These are phyloP conservation scores for Wickerhamiella lipophila DNA, from an alignment of 805 yeast genomes.

Conservation along the genomic window DNA sequence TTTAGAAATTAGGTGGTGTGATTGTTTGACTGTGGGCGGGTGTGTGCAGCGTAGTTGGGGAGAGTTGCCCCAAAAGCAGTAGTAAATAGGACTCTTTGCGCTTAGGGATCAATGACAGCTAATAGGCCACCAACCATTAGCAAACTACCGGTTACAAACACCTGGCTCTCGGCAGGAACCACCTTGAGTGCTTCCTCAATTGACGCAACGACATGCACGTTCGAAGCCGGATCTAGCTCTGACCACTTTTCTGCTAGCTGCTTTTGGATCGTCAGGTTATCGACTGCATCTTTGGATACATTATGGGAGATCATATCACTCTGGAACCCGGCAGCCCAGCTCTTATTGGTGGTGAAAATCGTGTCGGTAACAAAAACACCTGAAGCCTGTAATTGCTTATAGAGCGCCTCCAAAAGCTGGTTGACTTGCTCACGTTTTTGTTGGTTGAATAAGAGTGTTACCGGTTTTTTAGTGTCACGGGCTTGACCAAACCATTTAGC, in stretches of 20 bases:
- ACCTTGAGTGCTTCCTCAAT: conserved; percentile 61
- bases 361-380: conserved; percentile 25
- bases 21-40: too few species aligned
- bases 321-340: conserved; percentile 74
- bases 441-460: conserved; percentile 74
- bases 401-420: conserved; percentile 36
- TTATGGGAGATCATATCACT: conserved; percentile 77
- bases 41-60: too few species aligned
- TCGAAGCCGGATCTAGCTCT: conserved; percentile 32
- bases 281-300: conserved; percentile 65
- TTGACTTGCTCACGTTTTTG: conserved; percentile 78
- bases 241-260: conserved; percentile 60
- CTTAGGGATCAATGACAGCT: conserved; percentile 52
- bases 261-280: conserved; percentile 69
- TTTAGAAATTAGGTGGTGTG: conserved; percentile 30
- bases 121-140: conserved; percentile 90
- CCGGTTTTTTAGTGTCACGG: conserved; percentile 7
- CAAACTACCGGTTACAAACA: conserved; percentile 85
- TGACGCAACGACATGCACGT: conserved; percentile 45
- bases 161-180: conserved; percentile 41
- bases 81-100: neutral
- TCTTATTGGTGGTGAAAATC: conserved; percentile 83
- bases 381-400: conserved; percentile 22
- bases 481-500: conserved; percentile 56
- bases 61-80: too few species aligned